These are phyloP conservation scores for Phytophthora sp. DNA, from an alignment of 352 stramenopile species.

Conservation along the genomic window DNA sequence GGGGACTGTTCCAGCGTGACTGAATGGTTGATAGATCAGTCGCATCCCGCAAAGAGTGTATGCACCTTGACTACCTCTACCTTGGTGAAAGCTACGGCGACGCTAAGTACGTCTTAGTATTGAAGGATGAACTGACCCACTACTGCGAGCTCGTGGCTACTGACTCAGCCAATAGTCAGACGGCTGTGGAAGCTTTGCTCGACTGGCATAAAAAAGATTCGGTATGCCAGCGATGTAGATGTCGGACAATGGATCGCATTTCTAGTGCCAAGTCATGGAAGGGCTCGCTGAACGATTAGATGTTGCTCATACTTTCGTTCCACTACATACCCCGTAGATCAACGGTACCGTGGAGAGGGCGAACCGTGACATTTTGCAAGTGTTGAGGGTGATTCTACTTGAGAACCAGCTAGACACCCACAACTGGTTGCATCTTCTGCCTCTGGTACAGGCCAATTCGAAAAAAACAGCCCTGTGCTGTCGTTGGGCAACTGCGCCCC, in stretches of 20 bases:
- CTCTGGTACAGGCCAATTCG: constrained; percentile 7
- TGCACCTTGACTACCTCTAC: constrained; percentile 16
- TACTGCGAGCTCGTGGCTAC: constrained; percentile 8
- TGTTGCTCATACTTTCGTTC: neutral
- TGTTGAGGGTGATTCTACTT: constrained; percentile 1
- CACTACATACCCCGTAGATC: constrained; percentile 10
- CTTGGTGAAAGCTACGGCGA: constrained; percentile 26
- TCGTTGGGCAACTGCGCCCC: neutral
- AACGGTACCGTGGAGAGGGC: constrained; percentile 2
- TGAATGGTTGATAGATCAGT: neutral
- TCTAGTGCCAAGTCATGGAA: constrained; percentile 10
- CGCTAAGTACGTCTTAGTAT: constrained; percentile 3
- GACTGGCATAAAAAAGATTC: constrained; percentile 18
- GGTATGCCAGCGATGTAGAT: neutral
- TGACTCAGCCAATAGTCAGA: constrained; percentile 8
- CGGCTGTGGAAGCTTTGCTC: neutral
- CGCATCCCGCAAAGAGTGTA: constrained; percentile 5
- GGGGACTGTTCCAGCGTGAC: neutral
- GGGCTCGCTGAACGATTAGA: neutral
- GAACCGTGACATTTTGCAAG: constrained; percentile 19
- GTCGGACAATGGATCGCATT: constrained; percentile 11
- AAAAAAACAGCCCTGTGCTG: constrained; percentile 1
- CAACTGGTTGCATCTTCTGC: constrained; percentile 21
- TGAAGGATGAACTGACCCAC: constrained; percentile 13
- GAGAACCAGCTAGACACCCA: constrained; percentile 11